Conservation (phyloP, 495 filamentous ascomycete species). For the Daldinia grandis region DNA sequence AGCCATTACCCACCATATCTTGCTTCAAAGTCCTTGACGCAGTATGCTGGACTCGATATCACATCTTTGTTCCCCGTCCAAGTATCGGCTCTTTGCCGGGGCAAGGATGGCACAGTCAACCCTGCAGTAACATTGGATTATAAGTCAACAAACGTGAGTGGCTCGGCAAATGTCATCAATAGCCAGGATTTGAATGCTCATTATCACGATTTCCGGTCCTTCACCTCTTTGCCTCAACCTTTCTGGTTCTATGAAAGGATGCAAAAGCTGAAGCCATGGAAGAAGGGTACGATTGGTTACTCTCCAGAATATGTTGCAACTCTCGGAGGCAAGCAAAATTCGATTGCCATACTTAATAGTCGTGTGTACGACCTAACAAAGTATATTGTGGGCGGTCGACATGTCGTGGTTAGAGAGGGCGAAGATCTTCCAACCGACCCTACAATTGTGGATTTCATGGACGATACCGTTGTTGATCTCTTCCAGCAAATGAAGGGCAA, state of each 20-base stretch:
- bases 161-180: constrained; percentile 68
- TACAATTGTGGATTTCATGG: constrained; percentile 84
- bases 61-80: constrained; percentile 92
- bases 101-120: constrained; percentile 67
- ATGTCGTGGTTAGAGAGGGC: constrained; percentile 63
- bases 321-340: constrained; percentile 67
- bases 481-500: constrained; percentile 78
- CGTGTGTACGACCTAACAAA: constrained; percentile 91
- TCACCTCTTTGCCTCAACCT: constrained; percentile 78
- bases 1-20: constrained; percentile 81
- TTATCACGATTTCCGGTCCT: constrained; percentile 94
- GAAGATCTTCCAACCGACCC: constrained; percentile 53
- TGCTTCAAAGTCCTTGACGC: constrained; percentile 67
- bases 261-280: constrained; percentile 77
- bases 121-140: constrained; percentile 82
- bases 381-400: constrained; percentile 81
- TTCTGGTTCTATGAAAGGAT: constrained; percentile 94
- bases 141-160: constrained; percentile 76
- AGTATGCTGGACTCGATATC: constrained; percentile 87
- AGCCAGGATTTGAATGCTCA: constrained; percentile 73
- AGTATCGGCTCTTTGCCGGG: constrained; percentile 89
- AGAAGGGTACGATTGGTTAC: constrained; percentile 89
- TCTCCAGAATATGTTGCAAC: constrained; percentile 77
- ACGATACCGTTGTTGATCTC: constrained; percentile 72
- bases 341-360: constrained; percentile 81